Percentiles rank a stretch among this genome's conserved stretches.
phyloP scores from a whole-genome alignment of 495 filamentous ascomycete genomes.

The Sabuloglossum arenarium region DNA sequence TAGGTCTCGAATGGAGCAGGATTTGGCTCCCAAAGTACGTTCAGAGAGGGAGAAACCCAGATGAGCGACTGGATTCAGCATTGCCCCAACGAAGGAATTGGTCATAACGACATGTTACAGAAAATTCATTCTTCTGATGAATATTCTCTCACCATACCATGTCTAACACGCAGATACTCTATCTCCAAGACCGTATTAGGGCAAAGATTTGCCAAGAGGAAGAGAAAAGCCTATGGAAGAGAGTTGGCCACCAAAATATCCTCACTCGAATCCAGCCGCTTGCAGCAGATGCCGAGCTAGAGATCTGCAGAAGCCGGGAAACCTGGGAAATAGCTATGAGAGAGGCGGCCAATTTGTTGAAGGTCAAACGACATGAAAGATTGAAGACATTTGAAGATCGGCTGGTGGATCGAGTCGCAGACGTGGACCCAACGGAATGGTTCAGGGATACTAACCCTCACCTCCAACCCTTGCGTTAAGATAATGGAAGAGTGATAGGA shows the following conservation, averaged over 20 bases:
- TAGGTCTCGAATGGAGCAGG: too few relatives aligned
- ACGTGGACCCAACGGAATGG: neutral
- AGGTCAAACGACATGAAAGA: too few relatives aligned
- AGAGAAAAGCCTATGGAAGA: neutral
- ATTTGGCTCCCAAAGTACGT: too few relatives aligned
- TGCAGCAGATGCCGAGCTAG: neutral
- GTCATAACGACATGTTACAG: neutral
- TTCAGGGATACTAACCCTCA: too few relatives aligned
- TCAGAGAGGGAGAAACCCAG: too few relatives aligned
- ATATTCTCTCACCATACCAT: neutral
- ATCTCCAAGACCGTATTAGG: neutral
- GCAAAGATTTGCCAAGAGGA: neutral
- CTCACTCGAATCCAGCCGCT: neutral
- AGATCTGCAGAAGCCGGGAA: neutral
- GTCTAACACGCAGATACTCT: neutral
- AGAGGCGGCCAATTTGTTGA: too few relatives aligned
- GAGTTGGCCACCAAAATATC: neutral
- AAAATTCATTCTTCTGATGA: neutral
- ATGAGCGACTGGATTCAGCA: too few relatives aligned
- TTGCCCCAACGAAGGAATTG: too few relatives aligned
- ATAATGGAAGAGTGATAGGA: too few relatives aligned
- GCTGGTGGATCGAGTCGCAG: neutral
- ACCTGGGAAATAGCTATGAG: too few relatives aligned
- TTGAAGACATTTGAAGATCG: neutral
- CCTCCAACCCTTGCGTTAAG: too few relatives aligned